Conservation (phyloP, 1,139 yeast genomes). For the Magnusiomyces paraingens region DNA sequence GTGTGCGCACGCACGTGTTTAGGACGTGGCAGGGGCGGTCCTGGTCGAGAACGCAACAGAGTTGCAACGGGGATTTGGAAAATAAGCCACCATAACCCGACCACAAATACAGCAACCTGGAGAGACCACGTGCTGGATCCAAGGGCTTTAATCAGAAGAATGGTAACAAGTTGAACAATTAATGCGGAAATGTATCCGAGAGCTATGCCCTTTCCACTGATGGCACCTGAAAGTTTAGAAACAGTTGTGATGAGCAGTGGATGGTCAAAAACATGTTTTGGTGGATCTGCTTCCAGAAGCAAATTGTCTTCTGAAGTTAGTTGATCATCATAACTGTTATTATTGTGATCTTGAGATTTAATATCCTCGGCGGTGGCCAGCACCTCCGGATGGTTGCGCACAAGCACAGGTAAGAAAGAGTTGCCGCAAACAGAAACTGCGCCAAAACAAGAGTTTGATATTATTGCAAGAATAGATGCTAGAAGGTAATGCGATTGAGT, state of each 20-base stretch:
- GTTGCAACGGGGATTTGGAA: slow-evolving; percentile 54
- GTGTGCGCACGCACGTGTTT: slow-evolving; percentile 13
- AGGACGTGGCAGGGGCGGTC: slow-evolving; percentile 28
- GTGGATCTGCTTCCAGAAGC: slow-evolving; percentile 6
- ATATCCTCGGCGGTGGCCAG: slow-evolving; percentile 10
- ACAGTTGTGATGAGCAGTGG: slow-evolving; percentile 14
- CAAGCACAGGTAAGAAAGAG: slow-evolving; percentile 56
- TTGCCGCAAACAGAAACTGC: slow-evolving; percentile 73
- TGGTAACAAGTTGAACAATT: slow-evolving; percentile 51
- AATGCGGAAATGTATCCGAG: slow-evolving; percentile 59
- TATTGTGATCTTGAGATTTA: background rate
- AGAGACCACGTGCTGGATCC: slow-evolving; percentile 42
- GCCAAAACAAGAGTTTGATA: slow-evolving; percentile 63
- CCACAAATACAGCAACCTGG: slow-evolving; percentile 49
- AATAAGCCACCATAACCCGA: slow-evolving; percentile 66
- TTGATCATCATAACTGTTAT: too few species aligned
- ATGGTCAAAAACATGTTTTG: slow-evolving; percentile 11
- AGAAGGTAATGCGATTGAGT: slow-evolving; percentile 43
- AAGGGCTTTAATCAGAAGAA: slow-evolving; percentile 42
- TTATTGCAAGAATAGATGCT: slow-evolving; percentile 50
- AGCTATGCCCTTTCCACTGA: slow-evolving; percentile 63
- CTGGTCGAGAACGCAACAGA: slow-evolving; percentile 42
- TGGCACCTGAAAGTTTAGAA: slow-evolving; percentile 33
- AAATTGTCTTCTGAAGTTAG: background rate
- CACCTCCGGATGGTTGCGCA: slow-evolving; percentile 31